Percentiles rank a stretch among this genome's conserved stretches.
Evolutionary conservation across 352 stramenopile genomes (phyloP).

Genomic region (Phytophthora crassamura): DNA sequence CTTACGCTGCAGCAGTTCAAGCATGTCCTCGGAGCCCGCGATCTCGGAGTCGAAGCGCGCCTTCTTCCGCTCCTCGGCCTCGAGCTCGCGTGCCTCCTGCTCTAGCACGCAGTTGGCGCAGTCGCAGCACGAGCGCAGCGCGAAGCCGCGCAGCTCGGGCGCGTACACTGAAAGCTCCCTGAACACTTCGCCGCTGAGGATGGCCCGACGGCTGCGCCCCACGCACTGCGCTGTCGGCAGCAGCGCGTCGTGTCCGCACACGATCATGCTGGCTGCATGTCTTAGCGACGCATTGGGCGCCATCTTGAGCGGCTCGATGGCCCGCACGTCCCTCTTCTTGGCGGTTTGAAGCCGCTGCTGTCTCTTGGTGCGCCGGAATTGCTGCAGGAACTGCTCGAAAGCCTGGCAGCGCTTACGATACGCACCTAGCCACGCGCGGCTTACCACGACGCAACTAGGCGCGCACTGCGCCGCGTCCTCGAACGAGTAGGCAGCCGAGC

Average conservation of each 20-base stretch:
- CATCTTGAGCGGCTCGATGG: conserved; percentile 13
- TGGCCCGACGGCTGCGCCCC: conserved; percentile 59
- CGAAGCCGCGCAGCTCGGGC: conserved; percentile 64
- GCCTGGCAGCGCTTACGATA: conserved; percentile 75
- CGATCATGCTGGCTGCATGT: conserved; percentile 56
- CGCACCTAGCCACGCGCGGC: conserved; percentile 75
- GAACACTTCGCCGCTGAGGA: conserved; percentile 56
- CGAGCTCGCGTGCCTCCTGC: conserved; percentile 58
- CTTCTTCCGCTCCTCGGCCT: conserved; percentile 58
- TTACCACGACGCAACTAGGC: conserved; percentile 62
- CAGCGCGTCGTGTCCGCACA: conserved; percentile 69
- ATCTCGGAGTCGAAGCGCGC: conserved; percentile 76
- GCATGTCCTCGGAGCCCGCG: conserved; percentile 61
- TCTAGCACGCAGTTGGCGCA: conserved; percentile 66
- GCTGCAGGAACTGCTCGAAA: conserved; percentile 79
- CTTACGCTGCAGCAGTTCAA: conserved; percentile 81
- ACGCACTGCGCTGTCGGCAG: conserved; percentile 68
- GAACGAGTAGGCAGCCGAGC: conserved; percentile 37
- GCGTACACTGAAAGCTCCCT: conserved; percentile 62
- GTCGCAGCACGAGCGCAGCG: conserved; percentile 53
- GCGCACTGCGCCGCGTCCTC: conserved; percentile 49
- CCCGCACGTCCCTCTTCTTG: conserved; percentile 34
- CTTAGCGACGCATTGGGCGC: conserved; percentile 34
- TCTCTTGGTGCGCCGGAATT: conserved; percentile 76
- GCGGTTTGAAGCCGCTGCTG: conserved; percentile 59